Percentiles rank a stretch among this genome's conserved stretches.
Conservation (phyloP, 106 monocot genomes). For the Platanthera guangdongensis region DNA sequence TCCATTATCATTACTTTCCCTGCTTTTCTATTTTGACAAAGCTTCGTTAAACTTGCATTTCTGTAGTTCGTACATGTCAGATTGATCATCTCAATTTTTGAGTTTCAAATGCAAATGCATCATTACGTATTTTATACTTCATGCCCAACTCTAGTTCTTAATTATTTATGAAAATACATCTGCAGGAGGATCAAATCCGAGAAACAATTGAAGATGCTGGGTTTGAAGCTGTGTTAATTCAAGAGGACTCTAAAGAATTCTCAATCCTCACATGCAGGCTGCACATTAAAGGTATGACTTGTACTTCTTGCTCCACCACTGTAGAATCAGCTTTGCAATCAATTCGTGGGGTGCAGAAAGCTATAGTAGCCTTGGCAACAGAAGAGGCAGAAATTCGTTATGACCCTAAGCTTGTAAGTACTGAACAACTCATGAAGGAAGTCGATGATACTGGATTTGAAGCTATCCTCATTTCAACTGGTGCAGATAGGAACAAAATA, state of each 20-base stretch:
- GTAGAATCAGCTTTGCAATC: slow-evolving; percentile 61
- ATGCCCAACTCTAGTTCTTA: too few species aligned
- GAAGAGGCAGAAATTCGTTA: slow-evolving; percentile 78
- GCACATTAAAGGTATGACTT: slow-evolving; percentile 79
- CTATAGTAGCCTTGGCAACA: slow-evolving; percentile 71
- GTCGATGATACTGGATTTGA: slow-evolving; percentile 73
- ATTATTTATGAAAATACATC: slow-evolving; percentile 23
- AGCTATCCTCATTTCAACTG: slow-evolving; percentile 49
- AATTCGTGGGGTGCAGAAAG: slow-evolving; percentile 58
- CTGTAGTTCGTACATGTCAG: too few species aligned
- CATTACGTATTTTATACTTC: too few species aligned
- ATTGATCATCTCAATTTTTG: too few species aligned
- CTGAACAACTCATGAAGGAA: slow-evolving; percentile 33
- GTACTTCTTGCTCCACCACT: slow-evolving; percentile 65
- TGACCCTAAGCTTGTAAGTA: slow-evolving; percentile 41
- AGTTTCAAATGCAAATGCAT: too few species aligned
- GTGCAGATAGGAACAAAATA: slow-evolving; percentile 56
- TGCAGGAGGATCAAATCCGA: slow-evolving; percentile 54
- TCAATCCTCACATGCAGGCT: slow-evolving; percentile 45
- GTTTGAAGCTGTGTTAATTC: slow-evolving; percentile 45
- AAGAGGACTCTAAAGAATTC: slow-evolving; percentile 39
- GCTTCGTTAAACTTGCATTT: too few species aligned
- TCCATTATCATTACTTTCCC: too few species aligned
- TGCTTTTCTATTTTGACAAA: too few species aligned
- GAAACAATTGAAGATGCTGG: slow-evolving; percentile 84